Conservation (phyloP, 495 filamentous ascomycete genomes). For the Lasiosphaeria miniovina region DNA sequence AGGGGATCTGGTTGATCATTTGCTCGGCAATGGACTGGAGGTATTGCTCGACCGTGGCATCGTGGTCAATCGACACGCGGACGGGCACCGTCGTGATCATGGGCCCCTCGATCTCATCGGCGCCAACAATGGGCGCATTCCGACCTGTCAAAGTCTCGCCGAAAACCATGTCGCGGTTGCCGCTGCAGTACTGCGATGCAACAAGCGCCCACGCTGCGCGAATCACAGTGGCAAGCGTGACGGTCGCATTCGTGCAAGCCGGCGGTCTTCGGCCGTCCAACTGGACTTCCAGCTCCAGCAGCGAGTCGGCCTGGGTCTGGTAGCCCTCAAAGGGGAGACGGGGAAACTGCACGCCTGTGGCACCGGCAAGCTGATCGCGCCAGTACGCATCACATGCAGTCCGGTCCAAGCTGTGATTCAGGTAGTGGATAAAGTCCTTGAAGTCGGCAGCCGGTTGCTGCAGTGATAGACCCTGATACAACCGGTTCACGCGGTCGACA, state of each 20-base stretch:
- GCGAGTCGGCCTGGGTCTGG: constrained; percentile 50
- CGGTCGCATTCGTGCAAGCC: constrained; percentile 16
- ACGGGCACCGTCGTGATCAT: constrained; percentile 66
- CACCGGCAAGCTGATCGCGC: constrained; percentile 46
- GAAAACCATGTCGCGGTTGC: constrained; percentile 51
- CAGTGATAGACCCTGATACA: constrained; percentile 29
- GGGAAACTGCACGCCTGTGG: constrained; percentile 56
- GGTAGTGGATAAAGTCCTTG: constrained; percentile 44
- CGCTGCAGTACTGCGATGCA: constrained; percentile 48
- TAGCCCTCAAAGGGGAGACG: constrained; percentile 53
- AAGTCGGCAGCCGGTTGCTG: constrained; percentile 48
- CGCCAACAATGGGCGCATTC: constrained; percentile 46
- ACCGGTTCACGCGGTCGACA: constrained; percentile 49
- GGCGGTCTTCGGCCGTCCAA: constrained; percentile 29
- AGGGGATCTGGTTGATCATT: constrained; percentile 51
- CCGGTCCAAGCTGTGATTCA: constrained; percentile 33
- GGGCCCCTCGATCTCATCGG: constrained; percentile 55
- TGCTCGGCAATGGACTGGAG: constrained; percentile 53
- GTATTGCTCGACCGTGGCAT: constrained; percentile 32
- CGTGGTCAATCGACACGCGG: constrained; percentile 43
- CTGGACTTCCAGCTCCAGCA: constrained; percentile 50
- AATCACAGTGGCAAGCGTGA: constrained; percentile 58
- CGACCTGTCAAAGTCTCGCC: constrained; percentile 58
- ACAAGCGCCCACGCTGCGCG: constrained; percentile 62
- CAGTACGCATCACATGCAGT: constrained; percentile 37